These are phyloP conservation scores for Crotalaria pallida DNA, from an alignment of 306 rosid genomes.

Conservation along the genomic window DNA sequence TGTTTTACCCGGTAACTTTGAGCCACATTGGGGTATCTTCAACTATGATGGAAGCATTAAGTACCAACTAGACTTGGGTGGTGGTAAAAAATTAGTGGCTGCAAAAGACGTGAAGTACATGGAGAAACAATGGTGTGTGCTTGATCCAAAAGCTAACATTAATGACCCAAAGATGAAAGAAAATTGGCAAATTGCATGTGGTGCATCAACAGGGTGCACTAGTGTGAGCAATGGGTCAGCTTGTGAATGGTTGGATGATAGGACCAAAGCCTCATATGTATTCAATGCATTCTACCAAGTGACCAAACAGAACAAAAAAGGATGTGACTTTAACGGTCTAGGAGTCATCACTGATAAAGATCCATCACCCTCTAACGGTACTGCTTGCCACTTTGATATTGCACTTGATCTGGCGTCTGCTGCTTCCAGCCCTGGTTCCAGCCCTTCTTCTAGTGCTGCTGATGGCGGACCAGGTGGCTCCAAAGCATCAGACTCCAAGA, in stretches of 20 bases:
- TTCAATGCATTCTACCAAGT: conserved; percentile 9
- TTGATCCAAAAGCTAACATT: conserved; percentile 39
- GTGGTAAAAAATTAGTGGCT: conserved; percentile 20
- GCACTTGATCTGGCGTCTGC: background rate
- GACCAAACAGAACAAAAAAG: background rate
- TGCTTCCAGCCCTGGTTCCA: background rate
- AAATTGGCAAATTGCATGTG: conserved; percentile 37
- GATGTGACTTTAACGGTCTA: background rate
- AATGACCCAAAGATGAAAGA: conserved; percentile 36
- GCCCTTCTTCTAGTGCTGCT: background rate
- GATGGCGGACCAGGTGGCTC: background rate
- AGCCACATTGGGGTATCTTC: conserved; percentile 71
- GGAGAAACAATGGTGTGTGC: conserved; percentile 47
- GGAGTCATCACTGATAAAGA: background rate
- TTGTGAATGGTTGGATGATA: conserved; percentile 1
- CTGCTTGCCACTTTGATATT: background rate
- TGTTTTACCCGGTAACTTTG: conserved; percentile 51
- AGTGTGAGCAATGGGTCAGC: conserved; percentile 5
- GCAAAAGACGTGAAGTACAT: conserved; percentile 54
- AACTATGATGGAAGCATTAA: conserved; percentile 52
- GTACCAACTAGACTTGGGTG: conserved; percentile 33
- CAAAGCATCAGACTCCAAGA: background rate
- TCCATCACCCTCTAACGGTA: background rate
- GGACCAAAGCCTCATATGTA: conserved; percentile 1
- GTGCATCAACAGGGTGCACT: conserved; percentile 57